These are phyloP conservation scores for Prillingera fragicola DNA, from an alignment of 1,284 basidiomycete genomes.

Conservation along the genomic window DNA sequence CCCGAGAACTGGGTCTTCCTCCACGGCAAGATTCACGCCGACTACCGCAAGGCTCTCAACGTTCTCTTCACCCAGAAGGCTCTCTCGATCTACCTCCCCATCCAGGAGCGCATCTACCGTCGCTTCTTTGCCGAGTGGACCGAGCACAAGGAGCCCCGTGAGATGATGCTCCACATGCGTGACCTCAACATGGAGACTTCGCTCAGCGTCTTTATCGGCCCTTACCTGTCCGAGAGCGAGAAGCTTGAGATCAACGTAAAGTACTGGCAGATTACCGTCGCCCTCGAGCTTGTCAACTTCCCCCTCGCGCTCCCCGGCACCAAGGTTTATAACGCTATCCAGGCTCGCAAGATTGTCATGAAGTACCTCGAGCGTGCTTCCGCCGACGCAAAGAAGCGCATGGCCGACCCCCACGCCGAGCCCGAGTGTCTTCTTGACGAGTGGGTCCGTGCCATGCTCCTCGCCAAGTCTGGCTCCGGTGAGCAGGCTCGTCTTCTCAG, in stretches of 20 bases:
- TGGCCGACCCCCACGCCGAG: slow-evolving; percentile 69
- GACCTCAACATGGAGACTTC: slow-evolving; percentile 98
- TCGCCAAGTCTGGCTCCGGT: slow-evolving; percentile 57
- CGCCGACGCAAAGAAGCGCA: slow-evolving; percentile 70
- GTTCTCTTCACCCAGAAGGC: slow-evolving; percentile 90
- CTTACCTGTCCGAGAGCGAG: slow-evolving; percentile 76
- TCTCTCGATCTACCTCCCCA: slow-evolving; percentile 79
- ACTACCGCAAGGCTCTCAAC: slow-evolving; percentile 89
- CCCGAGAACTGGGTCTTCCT: slow-evolving; percentile 98
- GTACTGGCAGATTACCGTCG: slow-evolving; percentile 93
- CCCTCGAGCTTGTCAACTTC: slow-evolving; percentile 98
- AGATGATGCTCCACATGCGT: slow-evolving; percentile 87
- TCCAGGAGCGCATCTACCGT: slow-evolving; percentile 82
- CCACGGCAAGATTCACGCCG: slow-evolving; percentile 86
- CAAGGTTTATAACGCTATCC: slow-evolving; percentile 90
- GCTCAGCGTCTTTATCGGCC: slow-evolving; percentile 88
- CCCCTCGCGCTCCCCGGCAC: slow-evolving; percentile 93
- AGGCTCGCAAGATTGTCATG: slow-evolving; percentile 85
- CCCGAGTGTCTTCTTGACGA: slow-evolving; percentile 87
- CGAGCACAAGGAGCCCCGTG: slow-evolving; percentile 47
- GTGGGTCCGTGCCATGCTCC: slow-evolving; percentile 72
- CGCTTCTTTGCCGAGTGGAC: slow-evolving; percentile 67
- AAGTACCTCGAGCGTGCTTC: slow-evolving; percentile 78
- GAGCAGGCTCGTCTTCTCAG: slow-evolving; percentile 50
- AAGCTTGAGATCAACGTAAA: slow-evolving; percentile 79